Conservation (phyloP, 2,329 filamentous ascomycete genomes). For the Spiromastix sp. region DNA sequence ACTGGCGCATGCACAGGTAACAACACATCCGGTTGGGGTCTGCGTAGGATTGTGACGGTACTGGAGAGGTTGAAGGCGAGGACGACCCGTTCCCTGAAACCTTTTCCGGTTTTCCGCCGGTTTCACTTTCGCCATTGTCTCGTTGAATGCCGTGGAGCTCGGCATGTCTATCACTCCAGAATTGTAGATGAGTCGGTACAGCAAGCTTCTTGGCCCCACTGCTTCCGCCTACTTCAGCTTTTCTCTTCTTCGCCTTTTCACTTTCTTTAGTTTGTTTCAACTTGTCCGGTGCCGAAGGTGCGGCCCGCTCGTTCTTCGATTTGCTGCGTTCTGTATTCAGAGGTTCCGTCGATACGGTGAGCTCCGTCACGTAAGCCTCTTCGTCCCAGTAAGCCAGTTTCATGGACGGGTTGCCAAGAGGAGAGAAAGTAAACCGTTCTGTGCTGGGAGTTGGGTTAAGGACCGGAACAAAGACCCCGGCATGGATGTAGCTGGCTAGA, state of each 20-base stretch:
- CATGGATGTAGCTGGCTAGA: constrained; percentile 63
- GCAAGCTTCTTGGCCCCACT: constrained; percentile 34
- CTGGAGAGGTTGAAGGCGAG: constrained; percentile 16
- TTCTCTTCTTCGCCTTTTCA: constrained; percentile 37
- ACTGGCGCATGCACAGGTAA: constrained; percentile 51
- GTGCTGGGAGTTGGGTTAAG: constrained; percentile 48
- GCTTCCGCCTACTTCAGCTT: constrained; percentile 30
- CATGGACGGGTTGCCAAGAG: constrained; percentile 56
- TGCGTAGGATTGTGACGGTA: constrained; percentile 48
- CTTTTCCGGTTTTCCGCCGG: constrained; percentile 17
- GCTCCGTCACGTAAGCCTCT: constrained; percentile 58
- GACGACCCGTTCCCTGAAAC: constrained; percentile 15
- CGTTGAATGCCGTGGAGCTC: constrained; percentile 49
- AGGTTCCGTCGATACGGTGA: constrained; percentile 46
- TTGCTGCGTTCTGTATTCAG: constrained; percentile 22
- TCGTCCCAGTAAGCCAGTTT: constrained; percentile 69
- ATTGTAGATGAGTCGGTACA: constrained; percentile 56
- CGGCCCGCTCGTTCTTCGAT: constrained; percentile 14
- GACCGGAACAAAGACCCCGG: constrained; percentile 74
- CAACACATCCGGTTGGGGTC: constrained; percentile 49
- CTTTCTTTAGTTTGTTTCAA: constrained; percentile 27
- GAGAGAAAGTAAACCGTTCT: constrained; percentile 58
- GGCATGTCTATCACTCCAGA: constrained; percentile 61
- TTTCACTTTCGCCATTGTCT: constrained; percentile 17
- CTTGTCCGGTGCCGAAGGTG: constrained; percentile 12